phyloP scores from a whole-genome alignment of 2,329 filamentous ascomycete species.

The Microdochium bolleyi region DNA sequence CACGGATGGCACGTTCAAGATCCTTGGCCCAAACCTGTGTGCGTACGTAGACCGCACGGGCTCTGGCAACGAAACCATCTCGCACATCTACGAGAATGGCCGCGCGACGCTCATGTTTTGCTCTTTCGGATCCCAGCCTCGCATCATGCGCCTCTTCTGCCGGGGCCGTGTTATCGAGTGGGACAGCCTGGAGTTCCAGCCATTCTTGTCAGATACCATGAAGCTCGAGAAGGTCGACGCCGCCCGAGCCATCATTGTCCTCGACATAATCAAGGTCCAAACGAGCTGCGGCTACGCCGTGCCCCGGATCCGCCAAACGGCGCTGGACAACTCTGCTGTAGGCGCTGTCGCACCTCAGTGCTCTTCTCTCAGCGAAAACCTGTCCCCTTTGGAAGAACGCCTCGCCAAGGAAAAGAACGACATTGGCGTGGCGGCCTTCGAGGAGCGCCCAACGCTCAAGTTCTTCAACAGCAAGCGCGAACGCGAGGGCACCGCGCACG shows the following conservation, averaged over 20 bases:
- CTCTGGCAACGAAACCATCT: constrained; percentile 48
- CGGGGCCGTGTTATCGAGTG: constrained; percentile 51
- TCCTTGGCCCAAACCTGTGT: constrained; percentile 4
- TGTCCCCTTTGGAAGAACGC: not conserved
- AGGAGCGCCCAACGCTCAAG: constrained; percentile 48
- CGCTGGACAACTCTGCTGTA: constrained; percentile 11
- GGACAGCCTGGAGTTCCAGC: constrained; percentile 39
- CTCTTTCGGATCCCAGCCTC: constrained; percentile 49
- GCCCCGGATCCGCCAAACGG: constrained; percentile 35
- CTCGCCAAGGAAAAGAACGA: constrained; percentile 10
- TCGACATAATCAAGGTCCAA: constrained; percentile 58
- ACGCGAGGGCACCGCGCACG: constrained; percentile 37
- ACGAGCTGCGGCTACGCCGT: constrained; percentile 61
- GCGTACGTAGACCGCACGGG: constrained; percentile 46
- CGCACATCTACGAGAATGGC: constrained; percentile 50
- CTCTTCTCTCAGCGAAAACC: constrained; percentile 7
- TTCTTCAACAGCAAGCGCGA: constrained; percentile 39
- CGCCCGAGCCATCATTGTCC: constrained; percentile 51
- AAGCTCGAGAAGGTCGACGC: constrained; percentile 34
- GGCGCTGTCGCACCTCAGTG: constrained; percentile 19
- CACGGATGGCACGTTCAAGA: constrained; percentile 4
- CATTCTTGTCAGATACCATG: constrained; percentile 18
- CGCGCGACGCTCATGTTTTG: constrained; percentile 51
- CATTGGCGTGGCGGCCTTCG: constrained; percentile 34
- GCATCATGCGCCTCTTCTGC: constrained; percentile 60